Evolutionary conservation across 2,329 filamentous ascomycete species (phyloP).

Genomic region (Nannizziopsis arthrosporioides): DNA sequence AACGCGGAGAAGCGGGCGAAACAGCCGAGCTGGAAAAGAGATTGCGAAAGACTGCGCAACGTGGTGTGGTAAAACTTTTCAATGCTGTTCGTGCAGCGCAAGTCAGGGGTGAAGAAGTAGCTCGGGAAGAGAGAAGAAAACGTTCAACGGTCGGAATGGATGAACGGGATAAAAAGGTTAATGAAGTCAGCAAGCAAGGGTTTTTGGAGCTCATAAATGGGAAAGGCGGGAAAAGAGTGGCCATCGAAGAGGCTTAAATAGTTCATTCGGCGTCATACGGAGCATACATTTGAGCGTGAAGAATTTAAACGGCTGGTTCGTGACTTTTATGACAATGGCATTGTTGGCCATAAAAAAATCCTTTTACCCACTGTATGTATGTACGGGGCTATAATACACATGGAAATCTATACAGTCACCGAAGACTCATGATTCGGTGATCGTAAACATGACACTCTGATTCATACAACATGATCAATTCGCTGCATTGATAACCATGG

Average conservation of each 20-base stretch:
- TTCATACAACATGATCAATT: background rate
- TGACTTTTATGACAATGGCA: slow-evolving; percentile 13
- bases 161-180: slow-evolving; percentile 74
- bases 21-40: slow-evolving; percentile 62
- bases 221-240: slow-evolving; percentile 40
- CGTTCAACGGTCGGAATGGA: slow-evolving; percentile 67
- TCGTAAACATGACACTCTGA: background rate
- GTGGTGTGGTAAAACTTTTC: slow-evolving; percentile 91
- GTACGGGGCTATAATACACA: slow-evolving; percentile 12
- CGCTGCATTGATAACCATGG: background rate
- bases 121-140: slow-evolving; percentile 51
- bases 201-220: slow-evolving; percentile 79
- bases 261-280: slow-evolving; percentile 18
- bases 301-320: background rate
- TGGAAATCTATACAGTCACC: slow-evolving; percentile 3
- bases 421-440: background rate
- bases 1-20: slow-evolving; percentile 41
- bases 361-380: background rate
- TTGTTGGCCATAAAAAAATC: slow-evolving; percentile 13
- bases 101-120: slow-evolving; percentile 71
- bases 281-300: slow-evolving; percentile 43
- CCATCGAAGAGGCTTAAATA: slow-evolving; percentile 34
- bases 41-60: slow-evolving; percentile 75
- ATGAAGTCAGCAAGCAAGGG: slow-evolving; percentile 93
- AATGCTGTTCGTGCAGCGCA: slow-evolving; percentile 90